Conservation (phyloP, 148 eudicot genomes). For the Silene conica region DNA sequence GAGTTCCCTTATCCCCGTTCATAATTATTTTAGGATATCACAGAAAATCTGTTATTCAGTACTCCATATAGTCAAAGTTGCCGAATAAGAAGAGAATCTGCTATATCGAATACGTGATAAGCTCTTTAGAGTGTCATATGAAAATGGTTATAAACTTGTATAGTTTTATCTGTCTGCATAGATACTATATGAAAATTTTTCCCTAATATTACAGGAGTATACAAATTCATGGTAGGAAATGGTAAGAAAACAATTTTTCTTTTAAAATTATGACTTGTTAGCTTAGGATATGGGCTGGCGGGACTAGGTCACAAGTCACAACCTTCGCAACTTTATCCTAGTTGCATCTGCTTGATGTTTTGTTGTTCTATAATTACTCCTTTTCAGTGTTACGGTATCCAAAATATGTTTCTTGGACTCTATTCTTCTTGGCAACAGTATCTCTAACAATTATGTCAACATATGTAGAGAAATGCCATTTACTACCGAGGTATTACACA, state of each 20-base stretch:
- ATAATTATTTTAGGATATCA: not conserved
- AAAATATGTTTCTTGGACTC: not conserved
- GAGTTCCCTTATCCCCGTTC: not conserved
- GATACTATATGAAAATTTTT: not conserved
- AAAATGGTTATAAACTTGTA: not conserved
- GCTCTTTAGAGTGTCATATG: not conserved
- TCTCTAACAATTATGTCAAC: slow-evolving; percentile 1
- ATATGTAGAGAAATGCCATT: slow-evolving; percentile 56
- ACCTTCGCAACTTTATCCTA: too few species aligned
- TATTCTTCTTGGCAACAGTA: not conserved
- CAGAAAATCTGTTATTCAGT: too few species aligned
- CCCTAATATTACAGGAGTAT: not conserved
- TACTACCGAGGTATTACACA: slow-evolving; percentile 78
- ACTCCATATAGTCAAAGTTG: not conserved
- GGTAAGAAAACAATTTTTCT: not conserved
- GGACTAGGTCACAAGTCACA: too few species aligned
- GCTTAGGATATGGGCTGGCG: too few species aligned
- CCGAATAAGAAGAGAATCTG: not conserved
- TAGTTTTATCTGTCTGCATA: not conserved
- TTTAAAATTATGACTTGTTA: too few species aligned
- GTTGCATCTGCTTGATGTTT: not conserved
- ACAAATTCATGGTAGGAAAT: not conserved
- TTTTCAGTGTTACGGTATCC: not conserved
- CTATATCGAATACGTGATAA: not conserved
- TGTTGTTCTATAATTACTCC: not conserved